Base-by-base conservation (phyloP, 106 monocot genomes). In the Chionographis japonica region DNA sequence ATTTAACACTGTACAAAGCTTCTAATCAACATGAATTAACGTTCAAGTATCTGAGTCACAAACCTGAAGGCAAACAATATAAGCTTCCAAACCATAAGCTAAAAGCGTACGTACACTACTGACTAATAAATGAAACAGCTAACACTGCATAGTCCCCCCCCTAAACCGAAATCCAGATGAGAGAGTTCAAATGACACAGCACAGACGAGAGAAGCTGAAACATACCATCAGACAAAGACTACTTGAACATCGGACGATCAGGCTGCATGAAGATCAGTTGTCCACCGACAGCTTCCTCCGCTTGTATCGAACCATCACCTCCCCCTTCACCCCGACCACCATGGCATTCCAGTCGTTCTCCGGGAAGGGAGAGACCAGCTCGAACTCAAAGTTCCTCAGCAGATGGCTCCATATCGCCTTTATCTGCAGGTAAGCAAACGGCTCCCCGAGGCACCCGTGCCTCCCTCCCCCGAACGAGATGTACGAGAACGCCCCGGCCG, bases 321-420 rank as follows among this genome's bases (percentile, higher is more conserved):
- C 63, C 3, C 89, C 92, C 66, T 97, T 97, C 36, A 97, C 86
- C 6, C 97, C 97, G 4, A 97, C 92, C 6, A 97, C 97, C 97
- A 97, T 92, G 15, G 97, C 97, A 12, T 92, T 92, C 97, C 97
- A 97, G 61, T 97, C 74, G 16, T 61, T 89, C 70, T 97, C 89
- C 0, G 97, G 97, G 66, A 97, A 97, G 3, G 92, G 92, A 4
- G 97, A 97, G 39, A 89, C 63, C 36, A 97, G 77, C 67, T 97
- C 92, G 2, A 97, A 92, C 64, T 97, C 97, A 12, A 97, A 97
- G 74, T 97, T 92, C 66, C 97, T 84, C 58, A 97, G 66, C 69
- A 97, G 72, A 65, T 92, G 92, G 37, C 84, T 89, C 97, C 97
- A 97, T n/a, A 97, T 97, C 1, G 92, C 97, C 81, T 97, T 97